Evolutionary conservation across 805 yeast species (phyloP).

Genomic region (Pichia cephalocereana): DNA sequence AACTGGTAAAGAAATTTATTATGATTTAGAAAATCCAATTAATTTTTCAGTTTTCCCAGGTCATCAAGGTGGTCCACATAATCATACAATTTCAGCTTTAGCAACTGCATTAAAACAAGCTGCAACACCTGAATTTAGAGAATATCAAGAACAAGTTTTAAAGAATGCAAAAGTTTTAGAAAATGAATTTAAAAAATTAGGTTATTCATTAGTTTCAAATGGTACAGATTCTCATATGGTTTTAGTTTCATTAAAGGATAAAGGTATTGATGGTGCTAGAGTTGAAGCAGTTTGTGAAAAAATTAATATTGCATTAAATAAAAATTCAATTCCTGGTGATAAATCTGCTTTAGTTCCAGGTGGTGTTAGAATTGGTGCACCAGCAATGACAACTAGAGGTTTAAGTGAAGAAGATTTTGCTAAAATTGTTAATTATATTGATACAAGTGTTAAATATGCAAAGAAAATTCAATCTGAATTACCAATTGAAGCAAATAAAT

Average conservation of each 20-base stretch:
- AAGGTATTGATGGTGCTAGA: slow-evolving; percentile 94
- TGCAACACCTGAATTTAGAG: slow-evolving; percentile 78
- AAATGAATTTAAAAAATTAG: slow-evolving; percentile 56
- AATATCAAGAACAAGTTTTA: slow-evolving; percentile 81
- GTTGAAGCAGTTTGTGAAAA: slow-evolving; percentile 92
- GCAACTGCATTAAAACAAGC: slow-evolving; percentile 97
- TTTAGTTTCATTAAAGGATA: slow-evolving; percentile 77
- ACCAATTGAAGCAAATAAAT: slow-evolving; percentile 89
- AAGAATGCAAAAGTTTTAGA: slow-evolving; percentile 84
- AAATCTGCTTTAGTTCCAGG: slow-evolving; percentile 94
- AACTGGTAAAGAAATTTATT: slow-evolving; percentile 84
- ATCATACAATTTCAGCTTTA: slow-evolving; percentile 95
- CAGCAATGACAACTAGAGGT: slow-evolving; percentile 98
- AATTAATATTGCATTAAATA: slow-evolving; percentile 91
- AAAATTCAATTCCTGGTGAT: slow-evolving; percentile 97
- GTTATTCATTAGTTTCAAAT: slow-evolving; percentile 77
- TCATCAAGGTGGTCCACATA: slow-evolving; percentile 99
- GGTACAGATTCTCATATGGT: slow-evolving; percentile 99
- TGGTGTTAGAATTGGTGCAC: slow-evolving; percentile 96
- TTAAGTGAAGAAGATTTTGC: slow-evolving; percentile 79
- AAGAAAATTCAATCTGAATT: slow-evolving; percentile 64
- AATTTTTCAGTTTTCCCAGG: slow-evolving; percentile 99
- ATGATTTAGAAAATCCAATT: slow-evolving; percentile 90
- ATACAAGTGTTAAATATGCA: slow-evolving; percentile 69
- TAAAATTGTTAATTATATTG: slow-evolving; percentile 72